These are phyloP conservation scores for Eimeria sp. DNA, from an alignment of 169 alveolate genomes.

Conservation along the genomic window DNA sequence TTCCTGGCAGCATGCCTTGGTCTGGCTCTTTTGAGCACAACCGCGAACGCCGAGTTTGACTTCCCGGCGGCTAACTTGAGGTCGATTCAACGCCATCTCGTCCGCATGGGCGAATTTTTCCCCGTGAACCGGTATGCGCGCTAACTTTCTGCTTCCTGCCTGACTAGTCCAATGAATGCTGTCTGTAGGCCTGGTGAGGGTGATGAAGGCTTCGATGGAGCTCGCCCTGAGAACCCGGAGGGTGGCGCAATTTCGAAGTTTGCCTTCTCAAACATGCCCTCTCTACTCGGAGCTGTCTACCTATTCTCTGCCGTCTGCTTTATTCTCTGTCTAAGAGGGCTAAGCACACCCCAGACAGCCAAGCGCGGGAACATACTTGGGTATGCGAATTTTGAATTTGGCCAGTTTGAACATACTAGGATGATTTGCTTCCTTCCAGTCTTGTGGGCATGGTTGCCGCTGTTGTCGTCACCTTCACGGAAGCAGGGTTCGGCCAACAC, in stretches of 20 bases:
- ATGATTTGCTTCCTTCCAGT: slow-evolving; percentile 20
- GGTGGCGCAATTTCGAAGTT: slow-evolving; percentile 49
- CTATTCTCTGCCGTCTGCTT: slow-evolving; percentile 84
- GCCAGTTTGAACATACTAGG: no score
- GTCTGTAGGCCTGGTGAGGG: slow-evolving; percentile 78
- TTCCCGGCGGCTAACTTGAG: slow-evolving; percentile 69
- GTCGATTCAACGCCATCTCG: slow-evolving; percentile 69
- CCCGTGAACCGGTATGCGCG: slow-evolving; percentile 76
- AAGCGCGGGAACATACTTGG: slow-evolving; percentile 86
- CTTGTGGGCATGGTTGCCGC: slow-evolving; percentile 86
- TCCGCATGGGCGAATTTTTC: slow-evolving; percentile 78
- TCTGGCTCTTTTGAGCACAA: slow-evolving; percentile 40
- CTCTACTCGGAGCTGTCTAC: slow-evolving; percentile 82
- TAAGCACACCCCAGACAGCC: slow-evolving; percentile 86
- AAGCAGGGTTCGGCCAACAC: slow-evolving; percentile 84
- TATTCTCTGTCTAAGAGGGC: slow-evolving; percentile 85
- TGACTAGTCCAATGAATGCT: neutral
- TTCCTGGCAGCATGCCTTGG: slow-evolving; percentile 70
- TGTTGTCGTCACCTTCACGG: slow-evolving; percentile 83
- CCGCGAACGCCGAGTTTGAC: slow-evolving; percentile 60
- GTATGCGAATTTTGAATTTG: slow-evolving; percentile 13
- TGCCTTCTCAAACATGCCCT: slow-evolving; percentile 73
- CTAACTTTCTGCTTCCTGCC: neutral
- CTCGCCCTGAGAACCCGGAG: slow-evolving; percentile 44
- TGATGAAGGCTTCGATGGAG: slow-evolving; percentile 71